Evolutionary conservation across 148 eudicot species (phyloP), one percentile per base, ranked within the genome.

Genomic region (Polygonum aviculare): DNA sequence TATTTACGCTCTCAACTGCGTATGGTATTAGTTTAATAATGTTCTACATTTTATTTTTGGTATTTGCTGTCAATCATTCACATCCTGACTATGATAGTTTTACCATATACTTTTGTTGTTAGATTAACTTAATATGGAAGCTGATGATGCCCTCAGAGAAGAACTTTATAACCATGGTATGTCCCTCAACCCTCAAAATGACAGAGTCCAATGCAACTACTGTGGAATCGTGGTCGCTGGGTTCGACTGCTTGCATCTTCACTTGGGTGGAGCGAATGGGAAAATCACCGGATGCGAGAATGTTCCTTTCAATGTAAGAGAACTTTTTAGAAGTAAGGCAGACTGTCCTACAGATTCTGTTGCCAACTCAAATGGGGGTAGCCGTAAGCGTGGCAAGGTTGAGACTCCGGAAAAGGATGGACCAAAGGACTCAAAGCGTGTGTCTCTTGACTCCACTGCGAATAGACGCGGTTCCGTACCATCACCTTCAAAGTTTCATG

Each of bases 211-310:
- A 48, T 90, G 95, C 75, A 80, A 78, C 57, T 81, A 88, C 35
- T 88, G 95, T 82, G 85, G 82, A 18, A 84, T 81, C 74, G 73
- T 77, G n/a, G 80, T 88, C 36, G 73, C 84, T 31, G 89, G 90
- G 33, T 84, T 84, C 59, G 74, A 48, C 74, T 84, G 85, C 75
- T 84, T 90, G 71, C 83, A 81, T 69, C 74, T 63, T 76, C 92
- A 88, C 75, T 83, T 90, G 76, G 89, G 83, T 16, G 82, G 88
- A 19, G 75, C 78, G 12, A 79, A 78, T 45, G 87, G 84, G 26
- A 82, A 85, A 51, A 80, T 76, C 39, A 12, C 9, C 9, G 83
- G 80, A 75, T 88, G 95, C 80, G 44, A 36, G 0, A 31, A 40
- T 19, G 90, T 83, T 77, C 88, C 90, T 4, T 22, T 5, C 3